Evolutionary conservation across 2,329 filamentous ascomycete species (phyloP), one percentile per base, ranked within the genome.

Genomic region (Hypoxylon sp.): DNA sequence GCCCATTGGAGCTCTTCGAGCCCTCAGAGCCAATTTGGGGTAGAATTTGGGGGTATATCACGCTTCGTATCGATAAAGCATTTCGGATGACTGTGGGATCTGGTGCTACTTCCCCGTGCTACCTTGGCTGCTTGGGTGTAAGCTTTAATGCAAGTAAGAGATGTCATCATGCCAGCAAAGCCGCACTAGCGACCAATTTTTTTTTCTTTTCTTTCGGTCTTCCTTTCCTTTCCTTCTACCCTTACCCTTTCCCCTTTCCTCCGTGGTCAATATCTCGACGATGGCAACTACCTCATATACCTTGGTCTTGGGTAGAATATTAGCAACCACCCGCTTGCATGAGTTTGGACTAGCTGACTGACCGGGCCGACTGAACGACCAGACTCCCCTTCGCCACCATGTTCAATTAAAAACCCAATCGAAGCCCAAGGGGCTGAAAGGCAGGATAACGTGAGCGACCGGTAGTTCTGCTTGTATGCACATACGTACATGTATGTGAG

Each of bases 81-180:
- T 44, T 50, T 68, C 59, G 62, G 65, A 64, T 48, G 29, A 64
- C 55, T 17, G 65, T 68, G 32, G 68, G 68, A 70, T 70, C 59
- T 70, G 19, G 59, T 70, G 59, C 56, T 61, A 70, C 68, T 65
- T 62, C 65, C 44, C 35, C 35, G 46, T 70, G 24, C 58, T 62
- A 70, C 68, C 31, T 57, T 60, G 42, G 60, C 44, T 65, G 54
- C 44, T 39, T 39, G 50, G 39, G 63, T 64, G 56, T 67, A 44
- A 69, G 55, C 54, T 53, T 68, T 53, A 70, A 67, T 67, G 63
- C 60, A 67, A 62, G 60, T 64, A 46, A 62, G 53, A 70, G 60
- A 65, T 62, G 61, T 57, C 61, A 65, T 70, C 53, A 62, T 68
- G 62, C 64, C 57, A 70, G 27, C 61, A 68, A 70, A 70, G 61